Percentiles rank a stretch among this genome's conserved stretches.
These are phyloP conservation scores for Colletotrichum tanaceti DNA, from an alignment of 2,329 filamentous ascomycete species.

Conservation along the genomic window DNA sequence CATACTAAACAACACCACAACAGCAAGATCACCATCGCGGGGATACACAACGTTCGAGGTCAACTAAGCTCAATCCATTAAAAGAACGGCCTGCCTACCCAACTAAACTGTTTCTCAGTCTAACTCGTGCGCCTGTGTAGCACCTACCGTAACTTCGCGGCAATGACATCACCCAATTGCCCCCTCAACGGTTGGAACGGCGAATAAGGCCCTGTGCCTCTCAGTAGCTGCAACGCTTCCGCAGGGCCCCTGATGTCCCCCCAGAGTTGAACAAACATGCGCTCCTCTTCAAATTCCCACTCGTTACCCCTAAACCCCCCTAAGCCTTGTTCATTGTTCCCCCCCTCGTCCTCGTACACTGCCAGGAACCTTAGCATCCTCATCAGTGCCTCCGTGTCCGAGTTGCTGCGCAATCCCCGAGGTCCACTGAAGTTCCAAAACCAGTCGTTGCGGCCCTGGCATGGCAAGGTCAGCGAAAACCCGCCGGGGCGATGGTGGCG, in stretches of 20 bases:
- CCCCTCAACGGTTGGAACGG: background rate
- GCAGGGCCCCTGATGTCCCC: constrained; percentile 9
- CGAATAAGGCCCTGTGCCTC: constrained; percentile 5
- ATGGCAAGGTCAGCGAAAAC: constrained; percentile 14
- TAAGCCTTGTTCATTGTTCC: too few species aligned
- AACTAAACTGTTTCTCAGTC: too few species aligned
- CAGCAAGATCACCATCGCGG: background rate
- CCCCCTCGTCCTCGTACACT: background rate
- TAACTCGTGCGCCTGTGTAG: too few species aligned
- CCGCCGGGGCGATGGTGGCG: constrained; percentile 18
- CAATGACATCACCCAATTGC: background rate
- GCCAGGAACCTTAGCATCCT: constrained; percentile 7
- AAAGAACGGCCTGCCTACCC: background rate
- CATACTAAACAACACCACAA: background rate
- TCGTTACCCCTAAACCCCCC: constrained; percentile 3
- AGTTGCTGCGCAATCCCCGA: background rate
- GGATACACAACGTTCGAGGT: background rate
- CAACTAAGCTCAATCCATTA: background rate
- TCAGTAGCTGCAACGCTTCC: constrained; percentile 9
- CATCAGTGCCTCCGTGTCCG: background rate
- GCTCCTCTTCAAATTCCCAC: constrained; percentile 12
- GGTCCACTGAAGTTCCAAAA: background rate
- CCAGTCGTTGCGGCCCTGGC: constrained; percentile 1
- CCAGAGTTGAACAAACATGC: constrained; percentile 18
- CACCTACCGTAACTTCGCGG: background rate